Conservation (phyloP, 768 basidiomycete genomes). For the Amanita inopinata region DNA sequence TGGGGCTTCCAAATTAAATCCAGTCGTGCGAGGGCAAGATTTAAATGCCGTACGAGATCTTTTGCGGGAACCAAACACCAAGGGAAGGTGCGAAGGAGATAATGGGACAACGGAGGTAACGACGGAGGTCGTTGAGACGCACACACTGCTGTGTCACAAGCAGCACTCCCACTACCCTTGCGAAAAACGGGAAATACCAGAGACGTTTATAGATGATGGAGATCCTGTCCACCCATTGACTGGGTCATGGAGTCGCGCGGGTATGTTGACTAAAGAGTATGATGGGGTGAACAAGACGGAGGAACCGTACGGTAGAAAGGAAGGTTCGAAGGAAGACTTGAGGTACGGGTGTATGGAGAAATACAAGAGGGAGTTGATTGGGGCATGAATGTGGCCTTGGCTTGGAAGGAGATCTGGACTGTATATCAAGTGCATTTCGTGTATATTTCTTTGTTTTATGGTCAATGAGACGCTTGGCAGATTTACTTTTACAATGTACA, state of each 20-base stretch:
- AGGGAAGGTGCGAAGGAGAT: background rate
- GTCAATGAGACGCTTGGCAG: no score
- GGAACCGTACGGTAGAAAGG: constrained; percentile 8
- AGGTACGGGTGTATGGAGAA: constrained; percentile 10
- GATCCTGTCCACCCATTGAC: background rate
- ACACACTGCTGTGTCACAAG: background rate
- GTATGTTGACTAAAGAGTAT: constrained; percentile 7
- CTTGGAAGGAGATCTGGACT: no score
- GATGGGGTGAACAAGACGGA: constrained; percentile 5
- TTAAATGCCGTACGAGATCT: constrained; percentile 4
- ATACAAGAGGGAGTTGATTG: background rate
- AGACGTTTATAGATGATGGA: constrained; percentile 2
- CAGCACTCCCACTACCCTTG: no score
- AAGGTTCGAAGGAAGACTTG: constrained; percentile 6
- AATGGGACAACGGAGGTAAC: background rate
- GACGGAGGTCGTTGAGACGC: constrained; percentile 2
- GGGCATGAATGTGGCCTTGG: no score
- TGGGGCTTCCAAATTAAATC: background rate
- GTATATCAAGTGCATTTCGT: no score
- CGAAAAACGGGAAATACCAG: background rate
- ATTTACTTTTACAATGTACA: no score
- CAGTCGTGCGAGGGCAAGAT: background rate
- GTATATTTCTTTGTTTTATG: no score
- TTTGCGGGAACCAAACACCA: background rate
- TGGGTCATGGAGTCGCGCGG: constrained; percentile 7